Evolutionary conservation across 495 filamentous ascomycete genomes (phyloP).

Genomic region (Umbilicaria muhlenbergii): DNA sequence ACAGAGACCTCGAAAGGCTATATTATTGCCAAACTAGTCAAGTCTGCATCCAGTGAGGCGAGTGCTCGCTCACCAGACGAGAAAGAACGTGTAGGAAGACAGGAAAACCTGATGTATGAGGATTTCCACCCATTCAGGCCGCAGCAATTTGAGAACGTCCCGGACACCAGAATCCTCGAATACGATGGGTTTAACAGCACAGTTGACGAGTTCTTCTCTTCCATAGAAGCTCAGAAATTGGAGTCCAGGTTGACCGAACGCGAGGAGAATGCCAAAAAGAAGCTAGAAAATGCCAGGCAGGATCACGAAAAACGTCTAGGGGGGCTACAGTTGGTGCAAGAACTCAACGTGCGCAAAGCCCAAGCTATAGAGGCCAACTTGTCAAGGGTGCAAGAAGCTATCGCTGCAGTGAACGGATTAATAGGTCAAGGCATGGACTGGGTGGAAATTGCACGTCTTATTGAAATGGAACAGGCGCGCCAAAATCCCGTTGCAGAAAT

Average conservation of each 20-base stretch:
- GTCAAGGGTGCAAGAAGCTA: slow-evolving; percentile 79
- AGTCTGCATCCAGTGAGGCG: not conserved
- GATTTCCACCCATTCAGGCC: slow-evolving; percentile 94
- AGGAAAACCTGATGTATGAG: slow-evolving; percentile 55
- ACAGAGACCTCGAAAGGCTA: slow-evolving; percentile 49
- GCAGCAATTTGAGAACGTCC: slow-evolving; percentile 58
- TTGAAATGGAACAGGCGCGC: slow-evolving; percentile 68
- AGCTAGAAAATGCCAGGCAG: slow-evolving; percentile 61
- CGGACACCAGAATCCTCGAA: slow-evolving; percentile 46
- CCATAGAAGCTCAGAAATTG: slow-evolving; percentile 83
- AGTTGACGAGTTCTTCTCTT: slow-evolving; percentile 93
- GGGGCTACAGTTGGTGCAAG: slow-evolving; percentile 62
- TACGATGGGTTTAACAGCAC: slow-evolving; percentile 81
- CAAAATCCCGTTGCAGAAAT: slow-evolving; percentile 75
- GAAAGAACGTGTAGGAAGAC: slow-evolving; percentile 19
- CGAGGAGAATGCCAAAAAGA: slow-evolving; percentile 65
- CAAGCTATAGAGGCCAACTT: slow-evolving; percentile 78
- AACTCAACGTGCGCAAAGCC: slow-evolving; percentile 76
- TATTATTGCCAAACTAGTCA: slow-evolving; percentile 61
- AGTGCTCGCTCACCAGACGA: slow-evolving; percentile 14
- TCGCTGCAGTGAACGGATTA: slow-evolving; percentile 76
- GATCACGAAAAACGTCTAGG: slow-evolving; percentile 76
- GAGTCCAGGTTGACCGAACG: slow-evolving; percentile 68
- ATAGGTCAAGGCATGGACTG: slow-evolving; percentile 93
- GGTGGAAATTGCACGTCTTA: slow-evolving; percentile 73